Base-by-base conservation (phyloP, 1,284 basidiomycete genomes). In the Puccinia brachypodii region DNA sequence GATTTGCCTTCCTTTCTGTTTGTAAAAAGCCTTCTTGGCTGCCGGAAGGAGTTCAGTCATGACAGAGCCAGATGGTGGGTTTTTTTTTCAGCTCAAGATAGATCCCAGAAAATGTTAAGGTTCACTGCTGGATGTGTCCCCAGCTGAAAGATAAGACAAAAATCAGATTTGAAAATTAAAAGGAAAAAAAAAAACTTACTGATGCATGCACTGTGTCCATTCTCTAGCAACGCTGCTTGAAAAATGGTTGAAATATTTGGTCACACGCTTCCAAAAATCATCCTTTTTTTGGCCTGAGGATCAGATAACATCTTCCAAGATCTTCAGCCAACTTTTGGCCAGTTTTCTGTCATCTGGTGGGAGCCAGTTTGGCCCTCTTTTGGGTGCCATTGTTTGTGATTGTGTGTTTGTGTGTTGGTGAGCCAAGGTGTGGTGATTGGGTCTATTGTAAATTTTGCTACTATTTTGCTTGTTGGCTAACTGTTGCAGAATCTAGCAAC, bases 11-110 rank as follows among this genome's bases (percentile, higher is more conserved):
- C 66, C 64, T 40, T 66, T 36, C 31, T 60, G 9, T 28, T 66
- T 19, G 40, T 38, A 66, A 42, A 38, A 66, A 6, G 36, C 33
- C 36, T 38, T 66, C 64, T 66, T 66, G 64, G 64, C 9, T 19
- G 36, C 33, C 7, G 64, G 64, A 31, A 66, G 64, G 19, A 40
- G 64, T 2, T 66, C n/a, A 19, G 64, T 66, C n/a, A 66, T 38
- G n/a, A 66, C 64, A 19, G 64, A 66, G 36, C 64, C 28, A 36
- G 64, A 66, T 38, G 64, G 64, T 42, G 14, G 40, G 22, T 64
- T 64, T n/a, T n/a, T 22, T 22, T 22, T 50, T 22, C 47, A 50
- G 47, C 47, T 50, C 22, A 50, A 11, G 47, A 22, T 50, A 50
- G 11, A 50, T 50, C 33, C 4, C 11, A 31, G 60, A 62, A 62